Conservation (phyloP, 306 rosid species). For the Rosa lucieae region DNA sequence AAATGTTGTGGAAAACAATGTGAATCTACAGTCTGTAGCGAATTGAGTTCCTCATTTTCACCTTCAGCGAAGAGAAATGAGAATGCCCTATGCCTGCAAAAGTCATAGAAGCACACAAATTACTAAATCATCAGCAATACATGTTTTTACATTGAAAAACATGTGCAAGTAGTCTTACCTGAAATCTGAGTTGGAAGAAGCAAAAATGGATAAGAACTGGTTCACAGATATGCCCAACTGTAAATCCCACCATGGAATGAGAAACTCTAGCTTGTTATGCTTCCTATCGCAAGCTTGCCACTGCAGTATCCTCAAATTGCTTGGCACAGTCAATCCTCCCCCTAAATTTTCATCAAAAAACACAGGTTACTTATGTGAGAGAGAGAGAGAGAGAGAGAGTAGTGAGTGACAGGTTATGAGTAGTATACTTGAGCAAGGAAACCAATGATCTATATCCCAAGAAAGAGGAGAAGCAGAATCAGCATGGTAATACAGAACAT, state of each 20-base stretch:
- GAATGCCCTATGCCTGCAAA: constrained; percentile 81
- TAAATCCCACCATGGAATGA: constrained; percentile 98
- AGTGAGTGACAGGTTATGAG: not conserved
- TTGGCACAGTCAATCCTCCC: constrained; percentile 91
- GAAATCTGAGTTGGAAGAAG: constrained; percentile 88
- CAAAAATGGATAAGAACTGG: constrained; percentile 85
- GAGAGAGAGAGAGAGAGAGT: constrained; percentile 15
- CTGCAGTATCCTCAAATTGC: constrained; percentile 86
- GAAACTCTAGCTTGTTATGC: constrained; percentile 78
- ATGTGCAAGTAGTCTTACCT: constrained; percentile 40
- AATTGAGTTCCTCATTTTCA: constrained; percentile 83
- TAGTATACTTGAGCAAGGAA: constrained; percentile 86
- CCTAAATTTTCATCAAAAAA: constrained; percentile 47
- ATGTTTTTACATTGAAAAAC: not conserved
- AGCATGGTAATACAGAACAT: constrained; percentile 88
- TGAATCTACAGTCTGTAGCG: constrained; percentile 77
- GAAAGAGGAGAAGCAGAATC: constrained; percentile 95
- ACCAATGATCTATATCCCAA: constrained; percentile 98
- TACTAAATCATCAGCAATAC: constrained; percentile 12
- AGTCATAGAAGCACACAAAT: constrained; percentile 24
- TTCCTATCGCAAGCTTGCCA: constrained; percentile 78
- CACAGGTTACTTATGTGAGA: constrained; percentile 6
- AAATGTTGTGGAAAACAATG: constrained; percentile 92
- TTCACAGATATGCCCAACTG: constrained; percentile 91
- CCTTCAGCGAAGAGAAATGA: constrained; percentile 82